phyloP scores from a whole-genome alignment of 768 basidiomycete genomes.

The Cantharellus cinnabarinus region DNA sequence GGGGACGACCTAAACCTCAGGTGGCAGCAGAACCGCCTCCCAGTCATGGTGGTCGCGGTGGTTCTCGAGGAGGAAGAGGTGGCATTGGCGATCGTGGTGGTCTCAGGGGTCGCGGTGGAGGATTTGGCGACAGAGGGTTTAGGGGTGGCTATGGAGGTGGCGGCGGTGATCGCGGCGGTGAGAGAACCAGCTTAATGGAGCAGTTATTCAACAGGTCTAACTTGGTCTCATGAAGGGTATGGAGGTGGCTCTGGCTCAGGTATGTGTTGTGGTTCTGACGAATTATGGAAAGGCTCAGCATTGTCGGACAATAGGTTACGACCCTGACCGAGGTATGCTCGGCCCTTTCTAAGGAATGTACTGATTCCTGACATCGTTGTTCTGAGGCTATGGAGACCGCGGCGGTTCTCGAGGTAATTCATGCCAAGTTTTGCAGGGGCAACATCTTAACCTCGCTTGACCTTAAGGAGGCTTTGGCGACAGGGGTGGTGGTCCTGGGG shows the following conservation, averaged over 20 bases:
- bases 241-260: conserved; percentile 13
- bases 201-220: neutral
- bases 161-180: conserved; percentile 10
- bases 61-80: conserved; percentile 20
- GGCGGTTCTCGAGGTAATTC: conserved; percentile 6
- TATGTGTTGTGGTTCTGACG: conserved; percentile 10
- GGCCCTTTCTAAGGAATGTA: neutral
- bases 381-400: conserved; percentile 8
- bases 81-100: conserved; percentile 17
- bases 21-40: conserved; percentile 26
- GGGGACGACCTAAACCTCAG: conserved; percentile 70
- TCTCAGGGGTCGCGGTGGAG: conserved; percentile 13
- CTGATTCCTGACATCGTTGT: neutral
- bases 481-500: conserved; percentile 25
- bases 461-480: conserved; percentile 10
- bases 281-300: neutral
- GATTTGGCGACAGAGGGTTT: conserved; percentile 10
- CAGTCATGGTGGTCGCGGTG: conserved; percentile 26
- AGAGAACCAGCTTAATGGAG: neutral
- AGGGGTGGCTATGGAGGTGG: conserved; percentile 11
- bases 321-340: conserved; percentile 2
- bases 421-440: too few species aligned
- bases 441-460: too few species aligned
- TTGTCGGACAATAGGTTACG: conserved; percentile 1
- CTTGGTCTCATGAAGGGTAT: conserved; percentile 4